These are phyloP conservation scores for Coemansia sp. DNA, from an alignment of 192 early-diverging fungal genomes.

Conservation along the genomic window DNA sequence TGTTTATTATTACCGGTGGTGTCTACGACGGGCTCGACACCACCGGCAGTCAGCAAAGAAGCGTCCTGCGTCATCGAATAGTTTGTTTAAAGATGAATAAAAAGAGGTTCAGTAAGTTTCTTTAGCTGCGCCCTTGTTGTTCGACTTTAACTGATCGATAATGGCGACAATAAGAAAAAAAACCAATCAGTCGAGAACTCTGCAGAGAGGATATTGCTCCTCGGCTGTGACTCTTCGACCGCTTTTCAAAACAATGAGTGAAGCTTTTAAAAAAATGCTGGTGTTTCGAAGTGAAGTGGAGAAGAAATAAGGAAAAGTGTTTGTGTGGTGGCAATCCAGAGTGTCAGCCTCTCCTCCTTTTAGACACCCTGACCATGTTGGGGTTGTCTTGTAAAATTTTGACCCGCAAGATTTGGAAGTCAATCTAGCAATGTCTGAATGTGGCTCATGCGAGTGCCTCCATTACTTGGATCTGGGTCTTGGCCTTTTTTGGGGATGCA, in stretches of 20 bases:
- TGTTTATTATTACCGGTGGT: conserved; percentile 45
- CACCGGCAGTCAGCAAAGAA: conserved; percentile 52
- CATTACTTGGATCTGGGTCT: neutral
- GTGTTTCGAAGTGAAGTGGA: neutral
- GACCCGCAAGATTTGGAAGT: neutral
- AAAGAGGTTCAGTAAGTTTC: neutral
- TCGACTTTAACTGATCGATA: neutral
- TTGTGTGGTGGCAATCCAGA: neutral
- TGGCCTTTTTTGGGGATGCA: neutral
- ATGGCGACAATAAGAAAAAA: neutral
- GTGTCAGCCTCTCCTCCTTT: neutral
- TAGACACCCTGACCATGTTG: neutral
- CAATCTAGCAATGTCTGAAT: neutral
- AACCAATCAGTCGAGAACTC: neutral
- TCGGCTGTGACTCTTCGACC: neutral
- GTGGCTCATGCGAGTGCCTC: neutral
- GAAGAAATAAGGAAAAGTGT: neutral
- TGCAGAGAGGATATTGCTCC: neutral
- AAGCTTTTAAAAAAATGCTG: neutral
- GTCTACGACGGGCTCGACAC: conserved; percentile 49
- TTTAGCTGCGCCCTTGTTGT: neutral
- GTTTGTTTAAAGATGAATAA: neutral
- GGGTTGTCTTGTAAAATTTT: neutral
- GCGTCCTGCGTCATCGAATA: conserved; percentile 15
- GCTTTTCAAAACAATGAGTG: neutral